These are phyloP conservation scores for Chamaecrista fasciculata DNA, from an alignment of 306 rosid genomes.

Conservation along the genomic window DNA sequence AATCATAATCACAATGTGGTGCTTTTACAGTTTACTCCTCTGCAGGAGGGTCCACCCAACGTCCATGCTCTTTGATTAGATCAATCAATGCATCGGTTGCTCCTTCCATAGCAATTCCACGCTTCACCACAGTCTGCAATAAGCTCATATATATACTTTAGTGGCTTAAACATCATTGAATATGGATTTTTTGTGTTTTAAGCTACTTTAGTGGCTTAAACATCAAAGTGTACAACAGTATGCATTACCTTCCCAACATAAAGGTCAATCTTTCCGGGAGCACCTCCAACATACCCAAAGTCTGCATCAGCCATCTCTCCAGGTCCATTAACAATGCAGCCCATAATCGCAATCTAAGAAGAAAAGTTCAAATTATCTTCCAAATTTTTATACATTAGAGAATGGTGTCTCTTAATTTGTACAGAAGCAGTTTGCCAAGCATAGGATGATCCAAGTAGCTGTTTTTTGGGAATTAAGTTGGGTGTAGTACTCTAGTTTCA, in stretches of 20 bases:
- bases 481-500: background rate
- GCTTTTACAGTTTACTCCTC: constrained; percentile 62
- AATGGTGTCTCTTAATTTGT: background rate
- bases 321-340: constrained; percentile 98
- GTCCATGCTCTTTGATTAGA: constrained; percentile 87
- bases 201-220: no score
- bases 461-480: background rate
- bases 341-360: constrained; percentile 96
- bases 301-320: constrained; percentile 99
- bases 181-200: background rate
- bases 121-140: constrained; percentile 85
- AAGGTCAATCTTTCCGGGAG: constrained; percentile 98
- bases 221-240: background rate
- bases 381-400: background rate
- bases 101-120: constrained; percentile 84
- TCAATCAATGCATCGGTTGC: constrained; percentile 91
- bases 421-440: constrained; percentile 3
- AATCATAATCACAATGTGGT: background rate
- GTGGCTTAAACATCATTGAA: constrained; percentile 28
- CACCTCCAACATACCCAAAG: constrained; percentile 95
- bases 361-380: constrained; percentile 1
- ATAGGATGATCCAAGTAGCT: background rate
- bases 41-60: constrained; percentile 89
- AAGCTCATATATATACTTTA: constrained; percentile 11
- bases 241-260: constrained; percentile 88